Percentiles rank a stretch among this genome's conserved stretches.
These are phyloP conservation scores for Hylodesmum podocarpum DNA, from an alignment of 306 rosid genomes.

Conservation along the genomic window DNA sequence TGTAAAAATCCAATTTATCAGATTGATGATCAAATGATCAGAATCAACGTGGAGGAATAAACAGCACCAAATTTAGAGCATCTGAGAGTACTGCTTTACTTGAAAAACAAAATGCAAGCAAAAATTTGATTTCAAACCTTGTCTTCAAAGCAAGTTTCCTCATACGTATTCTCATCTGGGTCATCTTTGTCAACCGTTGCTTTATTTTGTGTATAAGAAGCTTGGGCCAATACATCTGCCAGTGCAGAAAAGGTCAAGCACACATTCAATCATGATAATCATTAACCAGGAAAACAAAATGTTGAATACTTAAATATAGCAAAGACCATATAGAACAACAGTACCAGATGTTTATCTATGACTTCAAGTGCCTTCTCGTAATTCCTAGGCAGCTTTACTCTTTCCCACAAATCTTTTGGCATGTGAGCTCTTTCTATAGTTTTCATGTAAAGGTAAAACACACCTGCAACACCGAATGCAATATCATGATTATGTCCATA, in stretches of 20 bases:
- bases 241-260: constrained; percentile 17
- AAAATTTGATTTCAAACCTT: constrained; percentile 47
- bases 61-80: constrained; percentile 7
- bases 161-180: constrained; percentile 93
- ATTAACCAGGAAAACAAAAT: constrained; percentile 11
- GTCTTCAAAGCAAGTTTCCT: constrained; percentile 90
- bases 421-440: constrained; percentile 94
- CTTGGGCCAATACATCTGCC: constrained; percentile 94
- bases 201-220: constrained; percentile 85
- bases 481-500: constrained; percentile 17
- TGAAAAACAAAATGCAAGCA: not conserved
- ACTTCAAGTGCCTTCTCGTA: constrained; percentile 84
- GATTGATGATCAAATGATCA: not conserved
- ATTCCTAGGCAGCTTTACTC: constrained; percentile 88
- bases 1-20: not conserved
- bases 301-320: not conserved
- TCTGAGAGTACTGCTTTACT: not conserved
- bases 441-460: constrained; percentile 93
- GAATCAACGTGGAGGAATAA: constrained; percentile 2
- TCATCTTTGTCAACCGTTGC: constrained; percentile 92
- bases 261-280: constrained; percentile 16
- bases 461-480: constrained; percentile 57
- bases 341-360: constrained; percentile 87
- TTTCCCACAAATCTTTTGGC: constrained; percentile 92
- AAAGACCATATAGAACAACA: not conserved